These are phyloP conservation scores for Claviceps humidiphila DNA, from an alignment of 2,329 filamentous ascomycete species.

Conservation along the genomic window DNA sequence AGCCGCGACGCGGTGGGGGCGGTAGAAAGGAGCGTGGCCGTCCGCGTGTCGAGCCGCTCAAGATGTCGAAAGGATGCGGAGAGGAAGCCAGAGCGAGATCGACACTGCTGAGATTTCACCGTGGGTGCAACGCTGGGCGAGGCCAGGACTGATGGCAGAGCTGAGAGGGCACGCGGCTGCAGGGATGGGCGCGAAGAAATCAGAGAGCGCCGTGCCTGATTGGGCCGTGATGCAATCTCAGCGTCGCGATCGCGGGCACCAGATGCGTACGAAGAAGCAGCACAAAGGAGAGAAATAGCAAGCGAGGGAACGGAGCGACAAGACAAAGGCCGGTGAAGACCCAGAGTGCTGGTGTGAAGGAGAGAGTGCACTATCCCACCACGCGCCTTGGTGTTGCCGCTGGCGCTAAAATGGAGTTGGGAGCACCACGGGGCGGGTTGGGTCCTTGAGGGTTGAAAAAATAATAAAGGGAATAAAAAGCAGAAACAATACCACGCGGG, in stretches of 20 bases:
- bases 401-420: not conserved
- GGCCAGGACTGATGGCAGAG: not conserved
- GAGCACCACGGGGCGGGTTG: not conserved
- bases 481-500: too few relatives aligned
- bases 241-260: not conserved
- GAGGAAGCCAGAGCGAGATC: not conserved
- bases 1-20: not conserved
- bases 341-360: not conserved
- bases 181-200: slow-evolving; percentile 1
- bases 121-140: slow-evolving; percentile 1
- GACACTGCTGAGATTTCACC: not conserved
- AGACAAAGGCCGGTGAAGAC: not conserved
- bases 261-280: not conserved
- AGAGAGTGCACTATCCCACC: not conserved
- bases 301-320: not conserved
- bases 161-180: not conserved
- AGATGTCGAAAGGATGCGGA: not conserved
- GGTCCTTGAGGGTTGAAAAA: not conserved
- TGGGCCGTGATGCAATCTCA: slow-evolving; percentile 2
- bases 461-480: not conserved
- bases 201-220: not conserved
- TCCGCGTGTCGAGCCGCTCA: not conserved
- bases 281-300: not conserved
- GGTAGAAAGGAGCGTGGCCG: not conserved
- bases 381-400: not conserved